Evolutionary conservation across 345 rosid species (phyloP).

Genomic region (Hibiscus mutabilis): DNA sequence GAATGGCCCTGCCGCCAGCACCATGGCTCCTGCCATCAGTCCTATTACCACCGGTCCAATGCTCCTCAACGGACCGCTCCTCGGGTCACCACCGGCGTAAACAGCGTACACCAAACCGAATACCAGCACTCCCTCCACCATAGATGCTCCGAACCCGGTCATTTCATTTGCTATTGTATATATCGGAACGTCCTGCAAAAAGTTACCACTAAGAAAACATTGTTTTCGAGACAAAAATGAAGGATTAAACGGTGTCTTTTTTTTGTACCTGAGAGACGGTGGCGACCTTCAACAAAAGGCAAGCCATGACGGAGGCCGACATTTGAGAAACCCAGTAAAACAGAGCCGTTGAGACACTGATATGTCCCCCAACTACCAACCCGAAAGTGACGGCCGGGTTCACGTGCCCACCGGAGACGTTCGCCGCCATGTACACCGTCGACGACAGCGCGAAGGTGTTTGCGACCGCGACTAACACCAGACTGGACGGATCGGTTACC

Average conservation of each 20-base stretch:
- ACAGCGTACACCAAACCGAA: slow-evolving; percentile 71
- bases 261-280: slow-evolving; percentile 52
- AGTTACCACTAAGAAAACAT: not conserved
- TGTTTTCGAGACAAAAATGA: not conserved
- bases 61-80: slow-evolving; percentile 34
- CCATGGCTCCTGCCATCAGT: slow-evolving; percentile 65
- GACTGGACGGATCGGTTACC: slow-evolving; percentile 47
- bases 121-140: slow-evolving; percentile 67
- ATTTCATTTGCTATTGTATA: slow-evolving; percentile 59
- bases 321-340: slow-evolving; percentile 83
- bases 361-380: slow-evolving; percentile 74
- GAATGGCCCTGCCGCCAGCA: slow-evolving; percentile 68
- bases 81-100: slow-evolving; percentile 50
- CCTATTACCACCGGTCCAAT: slow-evolving; percentile 59
- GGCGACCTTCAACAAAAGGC: slow-evolving; percentile 53
- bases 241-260: not conserved
- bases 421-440: slow-evolving; percentile 52
- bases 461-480: slow-evolving; percentile 37
- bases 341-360: slow-evolving; percentile 66
- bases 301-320: slow-evolving; percentile 79
- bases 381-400: slow-evolving; percentile 90
- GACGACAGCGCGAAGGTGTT: slow-evolving; percentile 62
- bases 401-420: slow-evolving; percentile 76
- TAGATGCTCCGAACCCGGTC: slow-evolving; percentile 89
- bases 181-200: slow-evolving; percentile 47